phyloP scores from a whole-genome alignment of 2,329 filamentous ascomycete genomes.

The Septoria linicola region DNA sequence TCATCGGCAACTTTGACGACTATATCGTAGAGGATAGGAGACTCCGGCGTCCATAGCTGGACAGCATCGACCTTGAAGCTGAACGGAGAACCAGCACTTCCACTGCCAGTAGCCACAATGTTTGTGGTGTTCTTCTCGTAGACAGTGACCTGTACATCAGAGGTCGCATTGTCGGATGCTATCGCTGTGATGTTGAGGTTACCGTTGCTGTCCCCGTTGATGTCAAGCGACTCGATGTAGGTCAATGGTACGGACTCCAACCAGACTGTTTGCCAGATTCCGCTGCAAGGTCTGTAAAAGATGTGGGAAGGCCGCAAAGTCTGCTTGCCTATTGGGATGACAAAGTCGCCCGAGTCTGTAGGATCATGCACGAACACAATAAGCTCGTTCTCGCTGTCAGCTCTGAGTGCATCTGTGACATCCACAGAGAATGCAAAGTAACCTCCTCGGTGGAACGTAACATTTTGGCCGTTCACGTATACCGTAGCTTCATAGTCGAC shows the following conservation, averaged over 20 bases:
- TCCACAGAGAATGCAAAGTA: slow-evolving; percentile 59
- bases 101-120: slow-evolving; percentile 37
- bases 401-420: slow-evolving; percentile 60
- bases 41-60: slow-evolving; percentile 64
- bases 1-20: slow-evolving; percentile 56
- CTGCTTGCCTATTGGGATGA: slow-evolving; percentile 60
- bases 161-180: slow-evolving; percentile 6
- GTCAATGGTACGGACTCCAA: slow-evolving; percentile 60
- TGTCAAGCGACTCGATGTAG: slow-evolving; percentile 59
- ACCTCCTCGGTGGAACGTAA: slow-evolving; percentile 58
- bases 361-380: slow-evolving; percentile 67
- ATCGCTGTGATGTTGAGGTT: slow-evolving; percentile 41
- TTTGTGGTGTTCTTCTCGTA: slow-evolving; percentile 23
- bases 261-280: slow-evolving; percentile 78
- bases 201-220: slow-evolving; percentile 58
- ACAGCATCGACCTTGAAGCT: slow-evolving; percentile 56
- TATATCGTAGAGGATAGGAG: slow-evolving; percentile 64
- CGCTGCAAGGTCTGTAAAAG: slow-evolving; percentile 70
- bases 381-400: slow-evolving; percentile 59
- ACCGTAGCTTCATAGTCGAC: slow-evolving; percentile 63
- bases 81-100: slow-evolving; percentile 52
- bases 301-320: slow-evolving; percentile 62
- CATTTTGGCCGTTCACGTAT: slow-evolving; percentile 55
- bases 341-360: slow-evolving; percentile 56
- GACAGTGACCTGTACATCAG: slow-evolving; percentile 21